phyloP scores from a whole-genome alignment of 169 alveolate genomes.

The Hammondia hammondi region DNA sequence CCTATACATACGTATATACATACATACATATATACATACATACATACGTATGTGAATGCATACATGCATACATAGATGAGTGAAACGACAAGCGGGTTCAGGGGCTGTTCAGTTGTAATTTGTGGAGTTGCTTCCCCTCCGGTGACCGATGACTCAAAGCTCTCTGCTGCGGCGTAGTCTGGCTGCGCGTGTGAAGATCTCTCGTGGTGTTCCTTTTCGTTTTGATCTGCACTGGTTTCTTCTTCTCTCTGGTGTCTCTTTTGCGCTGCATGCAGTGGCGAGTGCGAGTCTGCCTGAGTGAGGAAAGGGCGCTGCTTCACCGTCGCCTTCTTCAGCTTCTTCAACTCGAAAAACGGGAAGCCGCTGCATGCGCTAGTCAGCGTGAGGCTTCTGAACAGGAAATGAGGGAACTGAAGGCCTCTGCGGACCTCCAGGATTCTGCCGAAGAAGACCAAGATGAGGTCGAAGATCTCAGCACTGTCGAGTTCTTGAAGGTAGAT shows the following conservation, averaged over 20 bases:
- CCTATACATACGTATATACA: background rate
- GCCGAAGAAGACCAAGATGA: background rate
- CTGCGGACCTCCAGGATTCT: background rate
- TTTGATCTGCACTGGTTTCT: background rate
- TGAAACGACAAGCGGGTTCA: background rate
- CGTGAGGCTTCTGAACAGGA: background rate
- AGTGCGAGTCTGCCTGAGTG: background rate
- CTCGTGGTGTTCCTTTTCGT: background rate
- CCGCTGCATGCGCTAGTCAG: background rate
- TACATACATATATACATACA: background rate
- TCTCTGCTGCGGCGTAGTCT: no score
- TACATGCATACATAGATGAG: background rate
- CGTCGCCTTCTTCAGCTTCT: constrained; percentile 13
- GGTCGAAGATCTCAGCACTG: constrained; percentile 1
- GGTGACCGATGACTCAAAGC: no score
- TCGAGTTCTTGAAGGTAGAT: constrained; percentile 24
- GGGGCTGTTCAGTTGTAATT: background rate
- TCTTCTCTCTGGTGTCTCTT: background rate
- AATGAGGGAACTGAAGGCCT: background rate
- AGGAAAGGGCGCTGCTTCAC: constrained; percentile 27
- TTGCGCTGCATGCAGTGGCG: background rate
- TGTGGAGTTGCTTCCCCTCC: no score
- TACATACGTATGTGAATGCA: background rate
- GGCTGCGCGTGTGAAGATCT: no score
- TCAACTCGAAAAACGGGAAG: background rate